A percentile compares a stretch with the other conserved stretches of the same genome.
Conservation (phyloP, 2,329 filamentous ascomycete genomes). For the Ceratocystis papillata region DNA sequence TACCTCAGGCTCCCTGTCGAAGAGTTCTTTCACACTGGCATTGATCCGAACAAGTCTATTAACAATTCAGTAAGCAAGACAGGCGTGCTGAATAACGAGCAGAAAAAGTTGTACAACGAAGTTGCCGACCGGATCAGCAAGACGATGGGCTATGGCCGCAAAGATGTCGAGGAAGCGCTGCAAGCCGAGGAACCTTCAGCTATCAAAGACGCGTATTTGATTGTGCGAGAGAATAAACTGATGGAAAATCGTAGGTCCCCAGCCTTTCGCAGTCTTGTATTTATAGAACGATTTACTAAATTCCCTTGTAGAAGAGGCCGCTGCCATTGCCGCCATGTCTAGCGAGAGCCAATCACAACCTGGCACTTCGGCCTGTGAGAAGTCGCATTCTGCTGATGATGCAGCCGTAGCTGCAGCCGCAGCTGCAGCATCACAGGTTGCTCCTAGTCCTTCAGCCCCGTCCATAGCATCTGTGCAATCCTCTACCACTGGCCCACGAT, state of each 20-base stretch:
- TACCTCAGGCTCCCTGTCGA: conserved; percentile 83
- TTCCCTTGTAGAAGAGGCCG: conserved; percentile 31
- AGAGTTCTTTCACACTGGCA: conserved; percentile 87
- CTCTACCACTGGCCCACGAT: conserved; percentile 42
- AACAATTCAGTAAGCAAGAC: conserved; percentile 73
- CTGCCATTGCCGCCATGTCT: conserved; percentile 28
- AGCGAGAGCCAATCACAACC: conserved; percentile 4
- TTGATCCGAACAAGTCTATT: conserved; percentile 85
- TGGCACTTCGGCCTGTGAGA: not conserved
- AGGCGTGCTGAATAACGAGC: conserved; percentile 68
- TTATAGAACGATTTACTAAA: conserved; percentile 27
- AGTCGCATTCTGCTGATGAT: not conserved
- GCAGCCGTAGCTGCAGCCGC: not conserved
- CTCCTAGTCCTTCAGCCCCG: conserved; percentile 41
- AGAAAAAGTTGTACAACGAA: conserved; percentile 81
- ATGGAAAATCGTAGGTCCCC: conserved; percentile 80
- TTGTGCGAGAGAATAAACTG: conserved; percentile 92
- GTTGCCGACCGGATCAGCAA: conserved; percentile 94
- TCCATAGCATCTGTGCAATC: conserved; percentile 41
- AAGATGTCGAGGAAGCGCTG: conserved; percentile 88
- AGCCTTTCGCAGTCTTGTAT: not conserved
- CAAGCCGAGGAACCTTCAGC: conserved; percentile 87
- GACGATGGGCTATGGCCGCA: conserved; percentile 94
- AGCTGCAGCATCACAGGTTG: conserved; percentile 6
- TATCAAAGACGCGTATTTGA: conserved; percentile 98